Evolutionary conservation across 2,329 filamentous ascomycete genomes (phyloP).

Genomic region (Neonectria sp.): DNA sequence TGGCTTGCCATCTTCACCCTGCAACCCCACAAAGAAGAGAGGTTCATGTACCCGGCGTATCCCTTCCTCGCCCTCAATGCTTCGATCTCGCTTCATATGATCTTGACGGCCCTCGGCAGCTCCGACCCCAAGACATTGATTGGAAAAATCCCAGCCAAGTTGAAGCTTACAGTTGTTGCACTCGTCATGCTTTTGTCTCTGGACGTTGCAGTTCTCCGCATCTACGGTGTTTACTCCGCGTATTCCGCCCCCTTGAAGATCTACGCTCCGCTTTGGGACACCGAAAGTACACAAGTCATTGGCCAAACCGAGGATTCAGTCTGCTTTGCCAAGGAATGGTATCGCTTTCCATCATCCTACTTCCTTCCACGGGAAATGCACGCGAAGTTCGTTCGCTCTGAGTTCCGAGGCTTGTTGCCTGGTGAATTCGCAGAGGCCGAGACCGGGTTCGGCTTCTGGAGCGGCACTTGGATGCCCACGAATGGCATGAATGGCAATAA

Average conservation of each 20-base stretch:
- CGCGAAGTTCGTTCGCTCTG: constrained; percentile 91
- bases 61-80: constrained; percentile 92
- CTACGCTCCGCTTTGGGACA: constrained; percentile 77
- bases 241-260: constrained; percentile 86
- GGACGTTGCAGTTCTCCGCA: constrained; percentile 78
- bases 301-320: constrained; percentile 77
- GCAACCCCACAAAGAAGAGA: constrained; percentile 97
- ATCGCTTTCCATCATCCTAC: constrained; percentile 95
- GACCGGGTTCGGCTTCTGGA: constrained; percentile 79
- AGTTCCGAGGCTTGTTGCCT: constrained; percentile 90
- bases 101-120: constrained; percentile 82
- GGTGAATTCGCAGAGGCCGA: constrained; percentile 88
- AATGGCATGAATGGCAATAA: constrained; percentile 94
- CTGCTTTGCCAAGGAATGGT: constrained; percentile 98
- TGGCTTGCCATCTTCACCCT: constrained; percentile 93
- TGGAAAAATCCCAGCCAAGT: constrained; percentile 79
- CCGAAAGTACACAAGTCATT: constrained; percentile 63
- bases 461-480: constrained; percentile 88
- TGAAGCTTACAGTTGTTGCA: constrained; percentile 79
- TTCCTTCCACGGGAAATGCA: constrained; percentile 87
- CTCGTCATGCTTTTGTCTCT: constrained; percentile 74
- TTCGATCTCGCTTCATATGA: constrained; percentile 85
- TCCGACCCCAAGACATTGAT: constrained; percentile 76
- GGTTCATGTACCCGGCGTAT: constrained; percentile 98
- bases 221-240: constrained; percentile 82